These are phyloP conservation scores for Pholiota adiposa DNA, from an alignment of 1,284 basidiomycete genomes.

Conservation along the genomic window DNA sequence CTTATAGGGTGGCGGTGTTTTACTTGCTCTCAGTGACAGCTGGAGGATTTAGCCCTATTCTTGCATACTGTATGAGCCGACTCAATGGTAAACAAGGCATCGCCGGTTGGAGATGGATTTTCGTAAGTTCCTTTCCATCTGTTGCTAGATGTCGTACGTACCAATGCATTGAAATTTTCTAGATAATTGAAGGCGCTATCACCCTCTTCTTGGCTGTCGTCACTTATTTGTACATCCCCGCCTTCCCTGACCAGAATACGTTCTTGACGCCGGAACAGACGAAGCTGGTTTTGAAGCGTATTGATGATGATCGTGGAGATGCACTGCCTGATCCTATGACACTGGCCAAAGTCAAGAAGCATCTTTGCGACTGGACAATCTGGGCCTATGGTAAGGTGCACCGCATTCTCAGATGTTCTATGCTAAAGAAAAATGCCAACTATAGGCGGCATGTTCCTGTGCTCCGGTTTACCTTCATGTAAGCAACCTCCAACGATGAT, in stretches of 20 bases:
- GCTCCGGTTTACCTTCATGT: conserved; percentile 42
- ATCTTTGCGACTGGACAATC: conserved; percentile 47
- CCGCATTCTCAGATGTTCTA: background rate
- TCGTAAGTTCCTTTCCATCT: conserved; percentile 32
- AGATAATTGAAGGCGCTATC: conserved; percentile 48
- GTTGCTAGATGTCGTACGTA: too few relatives aligned
- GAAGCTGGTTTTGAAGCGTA: conserved; percentile 41
- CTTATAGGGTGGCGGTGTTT: conserved; percentile 39
- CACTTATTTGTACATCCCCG: conserved; percentile 42
- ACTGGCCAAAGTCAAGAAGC: conserved; percentile 35
- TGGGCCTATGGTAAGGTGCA: conserved; percentile 43
- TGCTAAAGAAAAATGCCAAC: background rate
- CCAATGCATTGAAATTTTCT: too few relatives aligned
- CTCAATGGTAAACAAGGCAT: conserved; percentile 41
- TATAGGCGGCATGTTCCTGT: conserved; percentile 46
- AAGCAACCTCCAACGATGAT: too few relatives aligned
- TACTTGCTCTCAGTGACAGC: conserved; percentile 43
- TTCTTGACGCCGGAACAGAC: conserved; percentile 47
- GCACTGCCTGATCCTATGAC: conserved; percentile 45
- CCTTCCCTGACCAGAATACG: conserved; percentile 46
- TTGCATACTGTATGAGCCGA: conserved; percentile 43
- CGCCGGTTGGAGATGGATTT: conserved; percentile 50
- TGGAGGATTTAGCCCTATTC: conserved; percentile 43
- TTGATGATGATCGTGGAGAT: conserved; percentile 49
- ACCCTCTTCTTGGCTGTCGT: conserved; percentile 41